Conservation (phyloP, 1,284 basidiomycete genomes). For the Cystobasidium sp. region DNA sequence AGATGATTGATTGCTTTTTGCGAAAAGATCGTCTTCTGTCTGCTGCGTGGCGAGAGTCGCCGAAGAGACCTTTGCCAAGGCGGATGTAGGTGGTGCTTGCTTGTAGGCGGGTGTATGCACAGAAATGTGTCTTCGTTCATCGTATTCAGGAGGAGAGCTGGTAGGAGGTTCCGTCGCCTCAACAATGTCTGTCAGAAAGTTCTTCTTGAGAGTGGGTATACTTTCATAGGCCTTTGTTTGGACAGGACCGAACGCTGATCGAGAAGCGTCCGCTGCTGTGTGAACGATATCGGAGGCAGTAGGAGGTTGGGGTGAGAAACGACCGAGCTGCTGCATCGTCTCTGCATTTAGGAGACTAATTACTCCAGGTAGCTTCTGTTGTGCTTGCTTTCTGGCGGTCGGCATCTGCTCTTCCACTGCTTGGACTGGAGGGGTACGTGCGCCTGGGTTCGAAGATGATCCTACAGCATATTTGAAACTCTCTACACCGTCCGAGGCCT, state of each 20-base stretch:
- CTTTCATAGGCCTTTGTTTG: not conserved
- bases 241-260: not conserved
- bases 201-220: not conserved
- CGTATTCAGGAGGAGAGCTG: constrained; percentile 9
- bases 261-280: not conserved
- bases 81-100: too few species aligned
- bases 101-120: too few species aligned
- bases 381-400: not conserved
- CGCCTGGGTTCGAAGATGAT: not conserved
- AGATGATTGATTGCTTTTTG: too few species aligned
- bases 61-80: too few species aligned
- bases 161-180: constrained; percentile 29
- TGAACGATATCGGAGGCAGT: not conserved
- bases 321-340: too few species aligned
- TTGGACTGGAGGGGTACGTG: constrained; percentile 1
- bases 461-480: constrained; percentile 4
- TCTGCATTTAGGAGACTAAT: not conserved
- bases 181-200: not conserved
- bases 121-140: not conserved
- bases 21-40: too few species aligned
- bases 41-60: too few species aligned
- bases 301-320: not conserved
- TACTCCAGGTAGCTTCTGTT: not conserved
- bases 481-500: not conserved
- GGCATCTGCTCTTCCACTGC: not conserved